Evolutionary conservation across 2,329 filamentous ascomycete species (phyloP), one percentile per base, ranked within the genome.

Genomic region (Monascus ruber): DNA sequence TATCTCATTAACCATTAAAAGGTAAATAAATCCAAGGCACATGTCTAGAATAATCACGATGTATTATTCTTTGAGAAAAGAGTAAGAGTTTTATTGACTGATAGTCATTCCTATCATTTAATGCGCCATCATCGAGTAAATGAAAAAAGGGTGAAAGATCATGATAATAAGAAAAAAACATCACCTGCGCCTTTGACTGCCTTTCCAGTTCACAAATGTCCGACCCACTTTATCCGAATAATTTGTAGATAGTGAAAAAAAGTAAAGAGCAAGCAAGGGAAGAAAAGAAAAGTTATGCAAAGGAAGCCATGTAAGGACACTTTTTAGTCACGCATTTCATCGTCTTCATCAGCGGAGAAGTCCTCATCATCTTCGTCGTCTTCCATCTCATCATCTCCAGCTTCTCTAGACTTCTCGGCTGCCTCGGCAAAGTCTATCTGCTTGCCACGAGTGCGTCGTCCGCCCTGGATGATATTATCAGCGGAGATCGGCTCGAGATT

Each of bases 351-450:
- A 17, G 46, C 50, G 26, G 57, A 47, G 36, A 62, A 59, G 45
- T 65, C 66, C 41, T 68, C 62, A n/a, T 60, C 63, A 10, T 66
- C 66, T 47, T 84, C 81, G 44, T 80, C 77, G 39, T 74, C 73
- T 28, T 72, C 67, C 59, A 75, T 74, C 31, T 73, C 69, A 24
- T 76, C 77, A 34, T 79, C 82, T 43, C 84, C 81, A 34, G 83
- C 83, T 0, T 91, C 83, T 34, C 87, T 85, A 26, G 83, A 76
- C 64, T 94, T 79, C 65, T 83, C 74, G 25, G 85, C 86, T 17
- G 88, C 88, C 71, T 94, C 87, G 55, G 83, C 83, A 67, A 85
- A 96, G 73, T 96, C 85, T 61, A 96, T 95, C 57, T 80, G 75
- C 65, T 85, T 85, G 59, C 88, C 88, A 57, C 89, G 89, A 47